Base-by-base conservation (phyloP, 768 basidiomycete species). In the Lactarius deliciosus region DNA sequence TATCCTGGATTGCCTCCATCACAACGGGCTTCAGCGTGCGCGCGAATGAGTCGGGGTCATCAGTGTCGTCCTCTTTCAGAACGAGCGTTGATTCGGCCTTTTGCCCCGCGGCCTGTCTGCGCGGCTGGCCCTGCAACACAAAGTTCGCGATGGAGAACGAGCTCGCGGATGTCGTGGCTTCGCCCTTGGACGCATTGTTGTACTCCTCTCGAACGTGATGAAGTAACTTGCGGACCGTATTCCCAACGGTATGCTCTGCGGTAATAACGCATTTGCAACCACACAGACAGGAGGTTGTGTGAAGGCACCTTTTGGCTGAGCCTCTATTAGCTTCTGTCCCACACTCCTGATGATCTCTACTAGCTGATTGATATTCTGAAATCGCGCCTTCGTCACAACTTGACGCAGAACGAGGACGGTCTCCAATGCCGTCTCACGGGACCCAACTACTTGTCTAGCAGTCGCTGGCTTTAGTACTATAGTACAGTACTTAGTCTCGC, bases 191-290 rank as follows among this genome's bases (percentile, higher is more conserved):
- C 2, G 93, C 93, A 5, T 95, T 91, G 67, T 90, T 83, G 76
- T 94, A 96, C 74, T 99, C 97, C 77, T 99, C 97, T 59, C 94
- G 86, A 64, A 99, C 90, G 73, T 97, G 91, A 74, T 96, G 94
- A 32, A 98, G 80, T 28, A 98, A 88, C 73, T 94, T 94, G 45
- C 95, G 87, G 47, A 96, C 90, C 25, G 96, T 96, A 75, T 98
- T 98, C 28, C 94, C 94, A 41, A 97, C 90, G 55, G 94, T 91
- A 74, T 96, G 89, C 75, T 99, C 97, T 98, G 77, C 18, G 38
- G 47, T 63, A 22, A 40, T 53, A 58, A 53, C 50, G 22, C 58
- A 66, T 72, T 13, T 55, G 38, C 61, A 41, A 68, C 57, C 68
- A 56, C 63, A 36, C 20, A 18, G 11, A 36, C 18, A 40, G 22